Conservation (phyloP, 495 filamentous ascomycete genomes). For the Chaetomidium leptoderma region DNA sequence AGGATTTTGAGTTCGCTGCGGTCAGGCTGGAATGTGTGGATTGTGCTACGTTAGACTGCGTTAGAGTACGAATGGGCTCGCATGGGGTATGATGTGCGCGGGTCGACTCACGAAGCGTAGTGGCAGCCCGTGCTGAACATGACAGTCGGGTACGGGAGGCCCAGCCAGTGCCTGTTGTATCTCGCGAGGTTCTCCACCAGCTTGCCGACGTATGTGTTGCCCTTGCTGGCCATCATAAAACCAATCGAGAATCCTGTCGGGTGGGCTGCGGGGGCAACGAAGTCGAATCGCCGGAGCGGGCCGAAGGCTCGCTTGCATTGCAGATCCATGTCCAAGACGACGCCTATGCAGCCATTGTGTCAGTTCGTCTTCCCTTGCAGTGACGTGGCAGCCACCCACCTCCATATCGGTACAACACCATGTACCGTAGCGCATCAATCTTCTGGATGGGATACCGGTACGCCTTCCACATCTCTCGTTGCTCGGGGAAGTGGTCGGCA, state of each 20-base stretch:
- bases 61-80: slow-evolving; percentile 6
- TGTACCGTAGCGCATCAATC: slow-evolving; percentile 37
- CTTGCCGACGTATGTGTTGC: slow-evolving; percentile 33
- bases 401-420: slow-evolving; percentile 37
- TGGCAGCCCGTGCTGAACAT: slow-evolving; percentile 47
- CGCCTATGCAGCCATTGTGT: slow-evolving; percentile 12
- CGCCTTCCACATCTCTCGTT: slow-evolving; percentile 25
- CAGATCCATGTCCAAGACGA: slow-evolving; percentile 43
- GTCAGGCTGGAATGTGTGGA: slow-evolving; percentile 35
- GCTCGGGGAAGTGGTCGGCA: slow-evolving; percentile 29
- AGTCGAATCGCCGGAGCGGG: slow-evolving; percentile 39
- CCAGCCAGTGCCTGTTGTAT: slow-evolving; percentile 40
- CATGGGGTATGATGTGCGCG: background rate
- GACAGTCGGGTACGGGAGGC: slow-evolving; percentile 39
- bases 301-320: slow-evolving; percentile 39
- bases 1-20: slow-evolving; percentile 37
- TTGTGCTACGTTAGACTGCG: slow-evolving; percentile 19
- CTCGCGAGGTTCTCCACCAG: slow-evolving; percentile 31
- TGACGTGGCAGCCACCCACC: slow-evolving; percentile 12
- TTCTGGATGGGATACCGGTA: slow-evolving; percentile 36
- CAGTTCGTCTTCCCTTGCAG: background rate
- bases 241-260: slow-evolving; percentile 41
- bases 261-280: slow-evolving; percentile 39
- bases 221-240: slow-evolving; percentile 41
- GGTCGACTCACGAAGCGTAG: slow-evolving; percentile 34